Evolutionary conservation across 176 grass and related monocot species (phyloP).

Genomic region (Cymbopogon citratus): DNA sequence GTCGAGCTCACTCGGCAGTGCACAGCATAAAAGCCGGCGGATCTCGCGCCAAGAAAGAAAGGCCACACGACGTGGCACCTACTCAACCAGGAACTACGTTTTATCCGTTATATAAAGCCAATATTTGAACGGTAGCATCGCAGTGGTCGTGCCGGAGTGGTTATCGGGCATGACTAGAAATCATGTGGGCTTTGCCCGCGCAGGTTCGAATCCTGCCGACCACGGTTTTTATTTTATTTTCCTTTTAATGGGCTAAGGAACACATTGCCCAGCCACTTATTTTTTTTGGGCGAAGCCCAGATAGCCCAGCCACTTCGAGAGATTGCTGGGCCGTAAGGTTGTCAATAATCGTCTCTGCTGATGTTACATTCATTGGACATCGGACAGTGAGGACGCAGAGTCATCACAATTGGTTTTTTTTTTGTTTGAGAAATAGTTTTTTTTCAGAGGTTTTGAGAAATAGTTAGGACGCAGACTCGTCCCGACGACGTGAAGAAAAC

Average conservation of each 20-base stretch:
- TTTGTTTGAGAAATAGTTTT: too few species aligned
- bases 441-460: too few species aligned
- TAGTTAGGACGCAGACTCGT: too few species aligned
- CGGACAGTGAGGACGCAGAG: too few species aligned
- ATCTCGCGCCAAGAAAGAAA: not conserved
- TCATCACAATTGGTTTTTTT: too few species aligned
- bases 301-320: not conserved
- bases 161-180: slow-evolving; percentile 99
- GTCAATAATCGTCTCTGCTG: too few species aligned
- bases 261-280: not conserved
- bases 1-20: not conserved
- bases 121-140: too few species aligned
- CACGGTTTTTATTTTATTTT: not conserved
- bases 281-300: not conserved
- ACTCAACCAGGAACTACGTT: too few species aligned
- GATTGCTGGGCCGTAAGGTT: not conserved
- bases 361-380: too few species aligned
- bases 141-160: slow-evolving; percentile 98
- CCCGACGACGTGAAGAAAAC: too few species aligned
- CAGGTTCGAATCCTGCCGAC: slow-evolving; percentile 99
- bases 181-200: slow-evolving; percentile 99
- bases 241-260: not conserved
- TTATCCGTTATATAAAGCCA: too few species aligned
- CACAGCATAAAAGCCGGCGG: not conserved
- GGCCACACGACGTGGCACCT: not conserved